Percentiles rank a stretch among this genome's conserved stretches.
These are phyloP conservation scores for Mortierella sp. DNA, from an alignment of 371 early-diverging fungal species.

Conservation along the genomic window DNA sequence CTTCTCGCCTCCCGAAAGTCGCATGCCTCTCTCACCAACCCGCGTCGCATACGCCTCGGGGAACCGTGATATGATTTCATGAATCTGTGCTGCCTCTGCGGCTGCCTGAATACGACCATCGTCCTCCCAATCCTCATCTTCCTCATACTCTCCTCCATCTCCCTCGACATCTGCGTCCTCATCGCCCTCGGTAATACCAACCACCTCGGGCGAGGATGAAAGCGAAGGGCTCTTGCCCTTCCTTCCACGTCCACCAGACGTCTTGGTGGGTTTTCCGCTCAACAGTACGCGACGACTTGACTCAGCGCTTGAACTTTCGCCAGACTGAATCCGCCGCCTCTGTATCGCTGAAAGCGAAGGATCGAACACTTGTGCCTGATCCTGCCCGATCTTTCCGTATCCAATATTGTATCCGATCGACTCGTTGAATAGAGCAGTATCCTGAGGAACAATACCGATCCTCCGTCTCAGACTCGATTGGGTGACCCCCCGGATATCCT, in stretches of 20 bases:
- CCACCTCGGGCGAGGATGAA: constrained; percentile 17
- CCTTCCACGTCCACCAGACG: constrained; percentile 11
- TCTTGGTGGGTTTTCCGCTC: constrained; percentile 21
- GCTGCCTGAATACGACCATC: constrained; percentile 64
- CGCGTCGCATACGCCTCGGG: constrained; percentile 89
- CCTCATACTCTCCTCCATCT: constrained; percentile 42
- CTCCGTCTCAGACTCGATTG: constrained; percentile 77
- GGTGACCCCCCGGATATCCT: constrained; percentile 82
- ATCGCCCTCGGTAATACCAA: constrained; percentile 40
- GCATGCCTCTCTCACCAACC: constrained; percentile 95
- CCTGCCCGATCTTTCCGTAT: constrained; percentile 68
- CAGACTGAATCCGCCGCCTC: constrained; percentile 13
- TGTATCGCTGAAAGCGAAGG: constrained; percentile 17
- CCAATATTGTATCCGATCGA: constrained; percentile 88
- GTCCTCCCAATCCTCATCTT: constrained; percentile 51
- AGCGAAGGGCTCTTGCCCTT: constrained; percentile 18
- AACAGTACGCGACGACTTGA: constrained; percentile 20
- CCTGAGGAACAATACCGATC: constrained; percentile 94
- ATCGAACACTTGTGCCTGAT: constrained; percentile 46
- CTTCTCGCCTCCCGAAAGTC: constrained; percentile 95
- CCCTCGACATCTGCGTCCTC: constrained; percentile 70
- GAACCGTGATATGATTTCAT: constrained; percentile 75
- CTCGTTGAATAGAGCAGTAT: constrained; percentile 87
- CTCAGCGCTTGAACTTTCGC: constrained; percentile 18
- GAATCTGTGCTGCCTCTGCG: constrained; percentile 88